Evolutionary conservation across 257 asterid genomes (phyloP), one percentile per base, ranked within the genome.

Genomic region (Knoxia roxburghii): DNA sequence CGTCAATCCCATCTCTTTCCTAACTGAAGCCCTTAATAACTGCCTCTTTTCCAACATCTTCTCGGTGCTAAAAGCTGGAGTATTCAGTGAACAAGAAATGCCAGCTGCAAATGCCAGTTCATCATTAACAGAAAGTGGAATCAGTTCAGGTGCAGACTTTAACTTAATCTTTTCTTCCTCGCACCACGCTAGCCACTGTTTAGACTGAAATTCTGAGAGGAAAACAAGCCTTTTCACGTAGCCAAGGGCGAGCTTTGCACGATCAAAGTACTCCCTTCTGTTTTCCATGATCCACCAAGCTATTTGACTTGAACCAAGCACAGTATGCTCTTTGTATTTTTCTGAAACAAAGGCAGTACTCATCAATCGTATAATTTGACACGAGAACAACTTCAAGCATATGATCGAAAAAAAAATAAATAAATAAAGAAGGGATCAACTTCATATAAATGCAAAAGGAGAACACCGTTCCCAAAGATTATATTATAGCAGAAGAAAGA

Each of bases 221-320:
- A 94, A 94, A 39, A 94, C 83, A 67, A 94, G 75, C 77, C 85
- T 88, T 81, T 87, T 94, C 39, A 94, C 99, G 52, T 85, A 84
- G 78, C 82, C 78, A 67, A 94, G 87, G 26, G 83, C 90, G 46
- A 78, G 89, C 85, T 88, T 94, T 49, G 99, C 86, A 48, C 96
- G 82, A 68, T 85, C 84, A 45, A 94, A 94, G 79, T 94, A 90
- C 75, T 94, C 98, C 74, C 95, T 72, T 66, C 96, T 78, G 78
- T 94, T 90, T 81, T 94, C 99, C 99, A 94, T 90, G 78, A 94
- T 94, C 99, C 99, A 94, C 99, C 96, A 94, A 78, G 88, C 74
- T 72, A 94, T 87, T 77, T 94, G 99, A 43, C 82, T 88, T 27
- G 97, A 78, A 64, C 99, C 99, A 33, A 91, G 95, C 35, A 85